Evolutionary conservation across 202 grass and related monocot genomes (phyloP).

Genomic region (Schoenoplectus tabernaemontani): DNA sequence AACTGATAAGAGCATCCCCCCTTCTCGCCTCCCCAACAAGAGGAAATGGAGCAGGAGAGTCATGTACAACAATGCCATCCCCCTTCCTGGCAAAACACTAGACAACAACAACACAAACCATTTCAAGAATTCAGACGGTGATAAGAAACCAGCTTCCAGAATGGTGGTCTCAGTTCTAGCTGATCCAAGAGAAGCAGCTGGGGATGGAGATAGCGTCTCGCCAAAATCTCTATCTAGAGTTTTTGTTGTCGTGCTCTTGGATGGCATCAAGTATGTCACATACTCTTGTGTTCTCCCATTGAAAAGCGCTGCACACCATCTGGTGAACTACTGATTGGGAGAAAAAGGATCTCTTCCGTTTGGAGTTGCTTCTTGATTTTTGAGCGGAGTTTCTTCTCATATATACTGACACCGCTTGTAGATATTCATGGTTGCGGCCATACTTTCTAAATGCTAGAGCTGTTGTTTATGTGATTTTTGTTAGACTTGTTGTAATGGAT

Average conservation of each 20-base stretch:
- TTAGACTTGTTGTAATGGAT: conserved; percentile 10
- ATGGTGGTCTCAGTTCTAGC: conserved; percentile 85
- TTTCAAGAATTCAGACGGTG: conserved; percentile 55
- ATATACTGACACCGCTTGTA: conserved; percentile 20
- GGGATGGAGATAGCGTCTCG: conserved; percentile 58
- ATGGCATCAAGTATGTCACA: conserved; percentile 89
- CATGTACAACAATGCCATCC: conserved; percentile 73
- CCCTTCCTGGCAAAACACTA: conserved; percentile 53
- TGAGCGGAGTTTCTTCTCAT: neutral
- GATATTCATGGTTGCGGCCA: neutral
- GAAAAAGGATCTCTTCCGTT: neutral
- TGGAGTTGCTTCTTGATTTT: conserved; percentile 2
- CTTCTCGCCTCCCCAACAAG: conserved; percentile 15
- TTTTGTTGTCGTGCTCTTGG: conserved; percentile 90
- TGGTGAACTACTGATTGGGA: conserved; percentile 53
- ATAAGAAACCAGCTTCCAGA: conserved; percentile 57
- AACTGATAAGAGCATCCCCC: conserved; percentile 42
- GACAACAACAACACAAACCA: conserved; percentile 62
- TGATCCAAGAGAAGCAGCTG: conserved; percentile 84
- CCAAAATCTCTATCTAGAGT: conserved; percentile 62
- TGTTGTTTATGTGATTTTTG: conserved; percentile 18
- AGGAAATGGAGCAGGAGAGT: conserved; percentile 81
- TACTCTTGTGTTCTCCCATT: conserved; percentile 98
- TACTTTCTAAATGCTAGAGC: neutral
- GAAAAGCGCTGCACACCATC: conserved; percentile 57